Conservation (phyloP, 208 protist genomes). For the Leishmania tropica region DNA sequence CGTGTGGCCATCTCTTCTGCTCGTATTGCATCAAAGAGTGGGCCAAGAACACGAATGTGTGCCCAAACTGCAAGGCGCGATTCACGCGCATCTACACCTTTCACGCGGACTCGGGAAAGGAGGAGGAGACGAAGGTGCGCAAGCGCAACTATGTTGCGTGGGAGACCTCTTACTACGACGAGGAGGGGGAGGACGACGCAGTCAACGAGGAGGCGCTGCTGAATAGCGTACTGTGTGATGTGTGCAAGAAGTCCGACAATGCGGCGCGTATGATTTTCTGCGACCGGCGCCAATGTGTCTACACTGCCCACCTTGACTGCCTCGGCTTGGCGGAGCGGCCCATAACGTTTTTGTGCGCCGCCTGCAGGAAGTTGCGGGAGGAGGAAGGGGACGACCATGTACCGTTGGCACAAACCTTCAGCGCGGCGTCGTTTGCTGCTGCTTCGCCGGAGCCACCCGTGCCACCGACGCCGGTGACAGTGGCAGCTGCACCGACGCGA, state of each 20-base stretch:
- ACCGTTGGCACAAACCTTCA: background rate
- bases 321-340: conserved; percentile 62
- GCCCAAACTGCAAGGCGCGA: conserved; percentile 81
- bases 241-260: conserved; percentile 67
- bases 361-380: conserved; percentile 44
- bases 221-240: conserved; percentile 45
- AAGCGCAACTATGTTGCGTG: conserved; percentile 69
- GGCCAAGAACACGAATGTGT: conserved; percentile 85
- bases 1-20: conserved; percentile 87
- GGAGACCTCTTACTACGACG: conserved; percentile 43
- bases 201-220: conserved; percentile 2
- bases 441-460: background rate
- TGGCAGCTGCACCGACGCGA: background rate
- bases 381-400: conserved; percentile 2
- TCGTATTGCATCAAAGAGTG: conserved; percentile 84
- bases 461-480: background rate
- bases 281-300: conserved; percentile 76
- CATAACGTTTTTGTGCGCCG: conserved; percentile 67
- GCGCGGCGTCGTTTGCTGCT: background rate
- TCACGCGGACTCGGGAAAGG: conserved; percentile 19
- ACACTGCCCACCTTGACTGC: conserved; percentile 79
- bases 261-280: conserved; percentile 84
- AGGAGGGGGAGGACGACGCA: conserved; percentile 37
- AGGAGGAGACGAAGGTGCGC: conserved; percentile 81
- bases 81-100: conserved; percentile 79